Base-by-base conservation (phyloP, 768 basidiomycete genomes). In the Tephrocybe sp. region DNA sequence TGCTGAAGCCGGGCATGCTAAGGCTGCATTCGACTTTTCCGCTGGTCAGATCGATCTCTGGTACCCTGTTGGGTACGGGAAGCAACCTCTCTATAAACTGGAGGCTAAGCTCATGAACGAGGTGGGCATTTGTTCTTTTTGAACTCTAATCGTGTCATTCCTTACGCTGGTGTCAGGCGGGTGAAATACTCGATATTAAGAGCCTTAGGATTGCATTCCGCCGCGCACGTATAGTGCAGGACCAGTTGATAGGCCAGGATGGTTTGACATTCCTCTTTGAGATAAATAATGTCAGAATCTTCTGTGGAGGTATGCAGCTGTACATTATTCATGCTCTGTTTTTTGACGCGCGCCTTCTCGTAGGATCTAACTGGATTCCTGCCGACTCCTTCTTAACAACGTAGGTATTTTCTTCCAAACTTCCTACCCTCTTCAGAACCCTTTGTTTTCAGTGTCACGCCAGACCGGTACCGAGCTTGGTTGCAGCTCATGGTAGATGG, bases 281-380 rank as follows among this genome's bases (percentile, higher is more conserved):
- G 65, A 75, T 98, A 63, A 98, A 98, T 67, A 89, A 91, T 49
- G 71, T 91, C 53, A 75, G 89, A 38, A 77, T 97, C 14, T 98
- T 98, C 65, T 87, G 85, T 59, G 96, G 92, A 51, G 95, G 89
- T 78, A 45, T 31, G 69, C 56, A 45, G 32, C 41, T 22, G 40
- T 30, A 41, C 43, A 44, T 30, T 40, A 33, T 30, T 13, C 33
- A 26, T 26, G 32, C 41, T 42, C 23, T 16, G 10, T 46, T 8
- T 35, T 4, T 31, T 50, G 16, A 31, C 12, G 11, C 6, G 5
- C 34, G 7, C 12, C 10, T 26, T 41, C 31, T 19, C 17, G 12
- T 31, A 84, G 85, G 92, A 40, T 89, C 87, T 1, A 94, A 94
- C 66, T 94, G 93, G 92, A 98, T 98, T 59, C 96, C 96, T 4